These are phyloP conservation scores for Leccinellum albellum DNA, from an alignment of 768 basidiomycete genomes.

Conservation along the genomic window DNA sequence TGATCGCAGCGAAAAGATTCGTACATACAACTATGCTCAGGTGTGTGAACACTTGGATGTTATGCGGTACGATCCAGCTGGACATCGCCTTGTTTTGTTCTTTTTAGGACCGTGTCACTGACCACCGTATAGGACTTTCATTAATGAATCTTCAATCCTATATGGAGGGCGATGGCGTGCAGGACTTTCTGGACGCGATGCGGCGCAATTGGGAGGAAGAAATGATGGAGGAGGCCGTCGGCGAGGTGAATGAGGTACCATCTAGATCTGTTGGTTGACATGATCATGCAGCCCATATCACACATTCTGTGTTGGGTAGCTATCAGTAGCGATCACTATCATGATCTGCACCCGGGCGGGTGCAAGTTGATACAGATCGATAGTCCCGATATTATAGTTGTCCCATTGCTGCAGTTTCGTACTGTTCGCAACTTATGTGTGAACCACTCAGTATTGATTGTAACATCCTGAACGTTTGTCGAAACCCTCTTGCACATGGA, in stretches of 20 bases:
- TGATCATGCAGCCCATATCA: not conserved
- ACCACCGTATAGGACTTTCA: slow-evolving; percentile 82
- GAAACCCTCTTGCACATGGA: not conserved
- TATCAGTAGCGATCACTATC: not conserved
- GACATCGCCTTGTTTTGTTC: not conserved
- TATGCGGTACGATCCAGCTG: not conserved
- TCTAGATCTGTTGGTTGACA: not conserved
- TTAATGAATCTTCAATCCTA: slow-evolving; percentile 62
- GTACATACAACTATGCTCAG: slow-evolving; percentile 95
- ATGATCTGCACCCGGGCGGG: not conserved
- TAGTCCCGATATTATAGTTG: not conserved
- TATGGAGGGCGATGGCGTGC: slow-evolving; percentile 63
- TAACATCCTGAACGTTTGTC: not conserved
- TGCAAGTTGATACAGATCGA: not conserved
- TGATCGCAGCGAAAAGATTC: slow-evolving; percentile 90
- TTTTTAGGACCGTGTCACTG: slow-evolving; percentile 81
- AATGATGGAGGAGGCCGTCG: slow-evolving; percentile 51
- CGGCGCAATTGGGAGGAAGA: slow-evolving; percentile 53
- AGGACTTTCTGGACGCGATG: slow-evolving; percentile 55
- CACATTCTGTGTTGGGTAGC: not conserved
- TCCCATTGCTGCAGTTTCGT: not conserved
- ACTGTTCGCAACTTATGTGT: not conserved
- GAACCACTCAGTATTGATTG: no score
- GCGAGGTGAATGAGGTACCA: slow-evolving; percentile 10
- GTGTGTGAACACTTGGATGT: slow-evolving; percentile 28